Evolutionary conservation across 129 eudicot genomes (phyloP).

Genomic region (Artemisia argyi): DNA sequence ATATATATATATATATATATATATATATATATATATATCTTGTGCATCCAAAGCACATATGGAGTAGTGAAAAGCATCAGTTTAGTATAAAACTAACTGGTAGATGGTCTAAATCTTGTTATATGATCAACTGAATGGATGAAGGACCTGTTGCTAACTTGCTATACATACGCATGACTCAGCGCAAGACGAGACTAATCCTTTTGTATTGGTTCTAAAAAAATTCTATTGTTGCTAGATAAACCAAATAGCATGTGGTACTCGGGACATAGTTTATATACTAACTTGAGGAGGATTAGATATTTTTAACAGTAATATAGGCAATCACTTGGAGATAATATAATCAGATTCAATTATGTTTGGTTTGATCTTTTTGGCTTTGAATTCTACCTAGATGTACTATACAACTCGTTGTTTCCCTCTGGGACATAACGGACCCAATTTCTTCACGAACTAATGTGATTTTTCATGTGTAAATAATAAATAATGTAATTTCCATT

Average conservation of each 20-base stretch:
- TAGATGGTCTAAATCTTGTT: constrained; percentile 1
- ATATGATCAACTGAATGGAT: not conserved
- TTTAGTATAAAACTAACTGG: not conserved
- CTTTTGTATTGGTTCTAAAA: too few species aligned
- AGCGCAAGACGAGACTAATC: not conserved
- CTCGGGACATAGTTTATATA: not conserved
- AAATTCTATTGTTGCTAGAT: too few species aligned
- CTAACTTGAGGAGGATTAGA: not conserved
- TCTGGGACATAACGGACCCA: constrained; percentile 1
- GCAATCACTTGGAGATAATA: not conserved
- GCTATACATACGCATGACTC: not conserved
- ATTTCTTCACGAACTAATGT: constrained; percentile 12
- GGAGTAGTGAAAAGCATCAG: not conserved
- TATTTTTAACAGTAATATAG: constrained; percentile 13
- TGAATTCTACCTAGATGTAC: not conserved
- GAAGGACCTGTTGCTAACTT: not conserved
- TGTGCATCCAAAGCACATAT: constrained; percentile 4
- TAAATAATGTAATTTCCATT: not conserved
- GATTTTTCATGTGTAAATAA: not conserved
- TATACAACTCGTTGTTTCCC: too few species aligned
- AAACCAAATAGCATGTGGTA: too few species aligned
- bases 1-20: too few species aligned
- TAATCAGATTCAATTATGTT: not conserved
- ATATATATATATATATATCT: too few species aligned
- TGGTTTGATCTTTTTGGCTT: not conserved